Evolutionary conservation across 2,329 filamentous ascomycete species (phyloP).

Genomic region (Curvularia lunata): DNA sequence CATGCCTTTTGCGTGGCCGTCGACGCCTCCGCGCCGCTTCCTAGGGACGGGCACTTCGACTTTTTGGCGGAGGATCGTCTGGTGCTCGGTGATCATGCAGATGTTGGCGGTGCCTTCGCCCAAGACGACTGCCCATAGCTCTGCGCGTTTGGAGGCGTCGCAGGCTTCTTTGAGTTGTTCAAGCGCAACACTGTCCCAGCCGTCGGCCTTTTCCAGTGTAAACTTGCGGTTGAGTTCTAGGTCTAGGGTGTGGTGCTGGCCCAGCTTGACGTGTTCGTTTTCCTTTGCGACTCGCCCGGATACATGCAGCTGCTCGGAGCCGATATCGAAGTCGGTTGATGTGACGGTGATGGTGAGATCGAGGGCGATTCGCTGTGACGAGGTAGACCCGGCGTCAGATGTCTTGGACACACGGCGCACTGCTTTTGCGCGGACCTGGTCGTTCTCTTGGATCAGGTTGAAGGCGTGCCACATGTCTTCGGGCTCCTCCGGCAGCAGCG

Average conservation of each 20-base stretch:
- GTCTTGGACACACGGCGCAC: slow-evolving; percentile 70
- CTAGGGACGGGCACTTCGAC: slow-evolving; percentile 71
- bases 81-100: slow-evolving; percentile 80
- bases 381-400: slow-evolving; percentile 65
- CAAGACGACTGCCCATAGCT: slow-evolving; percentile 90
- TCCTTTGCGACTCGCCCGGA: slow-evolving; percentile 69
- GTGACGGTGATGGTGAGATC: slow-evolving; percentile 70
- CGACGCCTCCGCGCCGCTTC: slow-evolving; percentile 67
- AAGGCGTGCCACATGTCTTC: slow-evolving; percentile 83
- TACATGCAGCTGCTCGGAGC: slow-evolving; percentile 71
- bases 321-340: slow-evolving; percentile 71
- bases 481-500: slow-evolving; percentile 72
- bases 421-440: slow-evolving; percentile 69
- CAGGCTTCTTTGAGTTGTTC: slow-evolving; percentile 80
- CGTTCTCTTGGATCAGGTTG: slow-evolving; percentile 71
- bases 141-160: slow-evolving; percentile 77
- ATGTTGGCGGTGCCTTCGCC: slow-evolving; percentile 86
- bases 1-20: slow-evolving; percentile 73
- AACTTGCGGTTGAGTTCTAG: slow-evolving; percentile 88
- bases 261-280: slow-evolving; percentile 71
- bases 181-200: slow-evolving; percentile 90
- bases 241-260: slow-evolving; percentile 75
- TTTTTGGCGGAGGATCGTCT: slow-evolving; percentile 74
- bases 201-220: slow-evolving; percentile 77
- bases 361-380: slow-evolving; percentile 68